Conservation (phyloP, 495 filamentous ascomycete genomes). For the Podospora sp. region DNA sequence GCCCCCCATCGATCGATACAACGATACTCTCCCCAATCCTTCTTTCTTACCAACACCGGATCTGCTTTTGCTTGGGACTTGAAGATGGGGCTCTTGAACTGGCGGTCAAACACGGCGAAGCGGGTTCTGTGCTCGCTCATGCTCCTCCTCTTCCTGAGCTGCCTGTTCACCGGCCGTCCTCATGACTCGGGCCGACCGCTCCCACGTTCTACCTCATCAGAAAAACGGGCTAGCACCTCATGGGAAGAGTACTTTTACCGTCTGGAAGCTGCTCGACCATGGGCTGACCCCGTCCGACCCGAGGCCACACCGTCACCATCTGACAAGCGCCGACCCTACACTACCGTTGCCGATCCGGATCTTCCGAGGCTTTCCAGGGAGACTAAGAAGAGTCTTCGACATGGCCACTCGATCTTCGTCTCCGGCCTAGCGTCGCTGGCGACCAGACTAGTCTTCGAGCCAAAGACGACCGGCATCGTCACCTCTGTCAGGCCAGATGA, state of each 20-base stretch:
- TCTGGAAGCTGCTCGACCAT: slow-evolving; percentile 1
- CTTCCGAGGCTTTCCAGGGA: background rate
- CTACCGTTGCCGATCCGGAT: background rate
- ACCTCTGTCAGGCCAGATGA: slow-evolving; percentile 40
- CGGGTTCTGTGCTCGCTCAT: background rate
- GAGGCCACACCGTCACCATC: background rate
- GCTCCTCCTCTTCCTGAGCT: background rate
- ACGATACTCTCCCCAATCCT: background rate
- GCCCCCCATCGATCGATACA: background rate
- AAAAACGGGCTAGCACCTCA: background rate
- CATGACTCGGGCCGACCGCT: background rate
- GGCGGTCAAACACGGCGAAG: background rate
- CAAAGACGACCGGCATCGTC: slow-evolving; percentile 57
- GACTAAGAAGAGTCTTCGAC: background rate
- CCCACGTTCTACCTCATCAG: background rate
- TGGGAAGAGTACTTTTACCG: background rate
- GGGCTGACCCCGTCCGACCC: background rate
- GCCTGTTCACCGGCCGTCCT: background rate
- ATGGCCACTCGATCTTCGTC: slow-evolving; percentile 36
- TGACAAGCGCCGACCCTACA: background rate
- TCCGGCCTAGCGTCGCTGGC: slow-evolving; percentile 38
- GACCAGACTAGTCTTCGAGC: slow-evolving; percentile 46
- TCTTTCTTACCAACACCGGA: background rate
- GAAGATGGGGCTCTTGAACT: background rate
- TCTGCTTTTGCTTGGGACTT: background rate